Evolutionary conservation across 2,329 filamentous ascomycete species (phyloP), one percentile per base, ranked within the genome.

Genomic region (Waltergamsia citrina): DNA sequence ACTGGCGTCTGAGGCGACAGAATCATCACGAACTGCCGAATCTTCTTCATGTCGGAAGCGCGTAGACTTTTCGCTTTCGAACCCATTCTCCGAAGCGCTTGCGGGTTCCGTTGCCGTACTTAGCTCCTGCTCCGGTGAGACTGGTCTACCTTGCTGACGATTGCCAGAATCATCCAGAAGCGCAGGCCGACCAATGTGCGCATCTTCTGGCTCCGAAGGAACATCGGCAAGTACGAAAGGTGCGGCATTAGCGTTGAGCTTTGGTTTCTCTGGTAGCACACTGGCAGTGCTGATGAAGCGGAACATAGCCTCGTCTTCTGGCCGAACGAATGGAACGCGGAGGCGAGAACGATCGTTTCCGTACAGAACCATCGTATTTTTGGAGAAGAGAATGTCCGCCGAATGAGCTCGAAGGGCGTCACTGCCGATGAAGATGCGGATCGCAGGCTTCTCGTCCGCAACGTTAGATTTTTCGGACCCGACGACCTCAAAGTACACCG

Each of bases 301-400:
- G 62, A 93, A 96, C 1, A 77, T 61, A 4, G 65, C 68, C 37
- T 94, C 86, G 47, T 94, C 81, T 55, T 96, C 92, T 1, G 92
- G 92, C 19, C 92, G 78, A 26, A 94, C 87, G 44, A 98, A 82
- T 3, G 92, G 92, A 22, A 98, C 81, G 12, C 85, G 87, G 10
- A 96, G 66, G 49, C 90, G 92, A 53, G 84, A 86, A 29, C 82
- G 74, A 38, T 94, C 85, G 50, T 86, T 83, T 45, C 93, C 85
- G 45, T 87, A 88, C 19, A 96, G 66, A 0, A 83, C 82, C 65
- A 98, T 76, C 42, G 82, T 81, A 50, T 94, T 94, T 43, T 88
- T 85, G 0, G 92, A 96, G 47, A 98, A 85, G 16, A 96, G 62
- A 9, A 98, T 71, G 53, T 96, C 92, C 17, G 86, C 90, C 43